Conservation (phyloP, 352 stramenopile species). For the Pythium phragmiticola region DNA sequence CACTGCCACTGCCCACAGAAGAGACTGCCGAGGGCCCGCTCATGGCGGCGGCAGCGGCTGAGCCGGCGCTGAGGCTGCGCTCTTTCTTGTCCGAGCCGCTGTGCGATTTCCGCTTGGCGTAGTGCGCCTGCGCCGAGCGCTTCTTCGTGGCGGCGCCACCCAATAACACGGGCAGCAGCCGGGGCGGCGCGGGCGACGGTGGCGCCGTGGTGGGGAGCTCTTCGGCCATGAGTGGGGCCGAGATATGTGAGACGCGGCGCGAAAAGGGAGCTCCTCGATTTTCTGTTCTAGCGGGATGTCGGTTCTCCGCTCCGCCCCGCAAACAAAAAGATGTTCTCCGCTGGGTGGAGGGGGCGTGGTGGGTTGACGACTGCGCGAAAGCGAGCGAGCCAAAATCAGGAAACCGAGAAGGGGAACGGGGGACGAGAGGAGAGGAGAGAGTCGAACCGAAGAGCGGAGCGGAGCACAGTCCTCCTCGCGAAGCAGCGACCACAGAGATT, state of each 20-base stretch:
- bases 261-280: background rate
- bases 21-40: background rate
- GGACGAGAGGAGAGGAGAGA: background rate
- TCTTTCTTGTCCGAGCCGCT: slow-evolving; percentile 13
- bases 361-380: background rate
- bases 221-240: background rate
- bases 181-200: background rate
- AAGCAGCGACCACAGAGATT: slow-evolving; percentile 5
- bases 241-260: slow-evolving; percentile 11
- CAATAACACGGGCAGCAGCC: slow-evolving; percentile 6
- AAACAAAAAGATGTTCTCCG: background rate
- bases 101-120: background rate
- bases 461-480: background rate
- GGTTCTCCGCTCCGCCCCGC: slow-evolving; percentile 1
- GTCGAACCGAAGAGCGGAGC: background rate
- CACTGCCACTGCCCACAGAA: background rate
- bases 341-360: background rate
- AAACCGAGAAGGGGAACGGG: background rate
- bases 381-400: background rate
- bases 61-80: slow-evolving; percentile 13
- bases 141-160: slow-evolving; percentile 14
- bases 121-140: slow-evolving; percentile 5
- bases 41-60: slow-evolving; percentile 1
- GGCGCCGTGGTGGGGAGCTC: slow-evolving; percentile 1
- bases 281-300: background rate